Percentiles rank a stretch among this genome's conserved stretches.
These are phyloP conservation scores for Aspergillus versicolor DNA, from an alignment of 2,329 filamentous ascomycete genomes.

Conservation along the genomic window DNA sequence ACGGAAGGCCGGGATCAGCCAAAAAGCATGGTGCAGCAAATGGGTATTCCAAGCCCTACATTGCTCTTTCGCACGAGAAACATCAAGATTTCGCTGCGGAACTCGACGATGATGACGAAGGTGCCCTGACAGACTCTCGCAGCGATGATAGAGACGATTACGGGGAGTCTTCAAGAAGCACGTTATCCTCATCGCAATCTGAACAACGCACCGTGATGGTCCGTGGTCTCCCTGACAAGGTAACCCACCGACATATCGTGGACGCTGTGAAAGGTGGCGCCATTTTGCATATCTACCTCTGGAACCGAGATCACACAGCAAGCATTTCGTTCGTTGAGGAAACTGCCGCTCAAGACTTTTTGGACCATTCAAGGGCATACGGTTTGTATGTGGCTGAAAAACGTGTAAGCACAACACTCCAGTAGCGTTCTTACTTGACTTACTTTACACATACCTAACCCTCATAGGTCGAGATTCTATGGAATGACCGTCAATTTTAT, in stretches of 20 bases:
- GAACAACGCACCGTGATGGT: slow-evolving; percentile 53
- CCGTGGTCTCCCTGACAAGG: slow-evolving; percentile 59
- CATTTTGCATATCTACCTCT: slow-evolving; percentile 67
- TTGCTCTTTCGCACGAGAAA: neutral
- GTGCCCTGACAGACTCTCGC: slow-evolving; percentile 21
- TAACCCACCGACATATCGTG: slow-evolving; percentile 66
- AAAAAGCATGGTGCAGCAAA: neutral
- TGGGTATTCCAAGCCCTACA: neutral
- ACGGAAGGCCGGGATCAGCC: neutral
- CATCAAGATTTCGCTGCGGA: slow-evolving; percentile 1
- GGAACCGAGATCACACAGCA: slow-evolving; percentile 58
- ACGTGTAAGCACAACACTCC: slow-evolving; percentile 52
- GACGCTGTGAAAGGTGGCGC: slow-evolving; percentile 67
- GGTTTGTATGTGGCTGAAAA: slow-evolving; percentile 69
- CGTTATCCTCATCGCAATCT: slow-evolving; percentile 14
- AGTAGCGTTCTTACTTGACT: neutral
- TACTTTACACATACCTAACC: neutral
- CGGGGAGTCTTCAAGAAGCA: slow-evolving; percentile 19
- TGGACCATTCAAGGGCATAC: slow-evolving; percentile 61
- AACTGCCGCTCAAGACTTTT: slow-evolving; percentile 63
- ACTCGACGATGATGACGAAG: slow-evolving; percentile 20
- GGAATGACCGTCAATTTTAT: slow-evolving; percentile 70
- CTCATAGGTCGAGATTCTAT: slow-evolving; percentile 63
- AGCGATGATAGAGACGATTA: slow-evolving; percentile 28
- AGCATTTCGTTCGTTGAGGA: slow-evolving; percentile 69